These are phyloP conservation scores for Fusarium denticulatum DNA, from an alignment of 2,329 filamentous ascomycete species.

Conservation along the genomic window DNA sequence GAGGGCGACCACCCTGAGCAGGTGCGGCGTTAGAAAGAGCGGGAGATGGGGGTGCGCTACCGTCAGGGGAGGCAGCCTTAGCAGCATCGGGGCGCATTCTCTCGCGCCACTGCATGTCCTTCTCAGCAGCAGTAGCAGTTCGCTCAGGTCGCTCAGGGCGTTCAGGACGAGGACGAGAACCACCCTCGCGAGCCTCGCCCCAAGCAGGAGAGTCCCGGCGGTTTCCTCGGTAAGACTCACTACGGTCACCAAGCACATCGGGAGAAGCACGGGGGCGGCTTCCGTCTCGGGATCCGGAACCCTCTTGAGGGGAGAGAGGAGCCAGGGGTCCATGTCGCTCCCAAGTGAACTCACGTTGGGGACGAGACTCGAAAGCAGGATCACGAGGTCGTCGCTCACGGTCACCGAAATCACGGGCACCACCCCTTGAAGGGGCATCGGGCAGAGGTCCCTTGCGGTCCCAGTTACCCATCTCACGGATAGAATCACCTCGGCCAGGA, in stretches of 20 bases:
- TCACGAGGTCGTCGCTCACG: constrained; percentile 77
- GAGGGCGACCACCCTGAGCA: constrained; percentile 73
- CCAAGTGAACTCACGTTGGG: constrained; percentile 84
- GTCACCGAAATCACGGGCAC: constrained; percentile 64
- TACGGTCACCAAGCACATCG: constrained; percentile 65
- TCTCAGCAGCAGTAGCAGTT: constrained; percentile 85
- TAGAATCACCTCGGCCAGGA: constrained; percentile 64
- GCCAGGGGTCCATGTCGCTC: constrained; percentile 93
- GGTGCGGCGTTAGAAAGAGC: constrained; percentile 63
- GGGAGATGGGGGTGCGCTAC: constrained; percentile 80
- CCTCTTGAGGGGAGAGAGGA: constrained; percentile 68
- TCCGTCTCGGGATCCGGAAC: constrained; percentile 62
- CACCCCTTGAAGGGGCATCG: constrained; percentile 69
- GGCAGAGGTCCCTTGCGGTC: constrained; percentile 90
- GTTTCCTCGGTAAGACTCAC: constrained; percentile 68
- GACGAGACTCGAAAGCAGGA: constrained; percentile 65
- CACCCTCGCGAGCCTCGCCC: constrained; percentile 81
- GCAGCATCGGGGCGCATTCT: constrained; percentile 86
- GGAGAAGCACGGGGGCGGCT: constrained; percentile 61
- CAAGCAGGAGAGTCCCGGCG: constrained; percentile 76
- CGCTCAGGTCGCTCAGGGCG: constrained; percentile 77
- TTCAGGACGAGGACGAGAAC: constrained; percentile 76
- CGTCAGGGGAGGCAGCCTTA: constrained; percentile 75
- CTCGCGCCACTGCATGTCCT: constrained; percentile 91
- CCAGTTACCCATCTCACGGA: constrained; percentile 89